phyloP scores from a whole-genome alignment of 208 protist genomes.

The Leishmania amazonensis region DNA sequence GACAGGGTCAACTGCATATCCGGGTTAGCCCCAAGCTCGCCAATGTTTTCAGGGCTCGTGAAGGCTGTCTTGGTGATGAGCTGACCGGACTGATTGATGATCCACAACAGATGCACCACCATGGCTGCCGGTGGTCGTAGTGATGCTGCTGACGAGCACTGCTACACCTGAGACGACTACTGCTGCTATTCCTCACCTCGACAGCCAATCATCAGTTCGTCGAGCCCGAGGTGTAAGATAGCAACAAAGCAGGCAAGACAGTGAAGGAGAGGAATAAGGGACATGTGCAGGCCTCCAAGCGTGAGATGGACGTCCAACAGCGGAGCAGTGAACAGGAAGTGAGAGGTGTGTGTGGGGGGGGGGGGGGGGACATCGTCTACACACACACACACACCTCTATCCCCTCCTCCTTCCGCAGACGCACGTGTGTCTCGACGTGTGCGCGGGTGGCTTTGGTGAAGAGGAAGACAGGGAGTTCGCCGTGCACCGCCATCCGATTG shows the following conservation, averaged over 20 bases:
- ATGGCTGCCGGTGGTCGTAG: conserved; percentile 31
- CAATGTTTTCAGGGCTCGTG: conserved; percentile 66
- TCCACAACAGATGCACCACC: conserved; percentile 85
- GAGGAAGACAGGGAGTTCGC: background rate
- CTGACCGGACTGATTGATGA: conserved; percentile 87
- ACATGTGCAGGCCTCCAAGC: background rate
- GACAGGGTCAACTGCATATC: conserved; percentile 82
- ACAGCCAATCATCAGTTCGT: background rate
- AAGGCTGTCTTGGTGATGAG: conserved; percentile 82
- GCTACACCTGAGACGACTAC: background rate
- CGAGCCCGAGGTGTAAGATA: background rate
- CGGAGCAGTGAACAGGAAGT: background rate
- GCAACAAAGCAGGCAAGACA: background rate
- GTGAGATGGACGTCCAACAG: background rate
- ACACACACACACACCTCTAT: background rate
- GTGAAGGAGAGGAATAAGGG: background rate
- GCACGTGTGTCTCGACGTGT: background rate
- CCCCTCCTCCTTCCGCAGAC: background rate
- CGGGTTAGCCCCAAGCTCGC: conserved; percentile 78
- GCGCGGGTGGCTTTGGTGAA: background rate
- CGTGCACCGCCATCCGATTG: background rate
- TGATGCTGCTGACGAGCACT: background rate
- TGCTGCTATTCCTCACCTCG: background rate
- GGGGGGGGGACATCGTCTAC: background rate
- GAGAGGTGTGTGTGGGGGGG: no score